A percentile compares a stretch with the other conserved stretches of the same genome.
Evolutionary conservation across 805 yeast genomes (phyloP).

Genomic region (Saccharomycodes ludwigii): DNA sequence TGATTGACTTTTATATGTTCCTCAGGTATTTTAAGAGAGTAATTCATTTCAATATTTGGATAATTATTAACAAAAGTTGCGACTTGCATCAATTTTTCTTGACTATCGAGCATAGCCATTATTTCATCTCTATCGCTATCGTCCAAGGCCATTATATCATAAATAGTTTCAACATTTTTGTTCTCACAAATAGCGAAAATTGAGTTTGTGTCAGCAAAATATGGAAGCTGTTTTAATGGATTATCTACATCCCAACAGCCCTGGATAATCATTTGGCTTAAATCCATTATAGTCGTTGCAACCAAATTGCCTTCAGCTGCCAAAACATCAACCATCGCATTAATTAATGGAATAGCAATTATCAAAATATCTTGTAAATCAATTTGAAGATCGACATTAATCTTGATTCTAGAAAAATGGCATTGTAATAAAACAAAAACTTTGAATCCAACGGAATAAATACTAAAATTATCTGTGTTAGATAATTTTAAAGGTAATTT

Average conservation of each 20-base stretch:
- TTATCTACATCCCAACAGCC: constrained; percentile 74
- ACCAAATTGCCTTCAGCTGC: constrained; percentile 72
- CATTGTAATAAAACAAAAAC: constrained; percentile 71
- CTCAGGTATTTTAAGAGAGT: constrained; percentile 32
- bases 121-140: constrained; percentile 60
- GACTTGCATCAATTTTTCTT: constrained; percentile 40
- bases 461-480: constrained; percentile 17
- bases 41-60: constrained; percentile 70
- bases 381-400: constrained; percentile 47
- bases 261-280: constrained; percentile 80
- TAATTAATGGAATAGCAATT: constrained; percentile 37
- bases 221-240: constrained; percentile 75
- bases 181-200: constrained; percentile 43
- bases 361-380: constrained; percentile 47
- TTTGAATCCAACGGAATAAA: constrained; percentile 48
- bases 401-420: constrained; percentile 52
- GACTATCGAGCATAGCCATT: constrained; percentile 36
- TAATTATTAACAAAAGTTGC: constrained; percentile 84
- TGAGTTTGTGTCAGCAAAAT: constrained; percentile 30
- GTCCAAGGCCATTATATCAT: constrained; percentile 63
- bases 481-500: constrained; percentile 50
- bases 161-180: constrained; percentile 53
- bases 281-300: constrained; percentile 74
- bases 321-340: constrained; percentile 62
- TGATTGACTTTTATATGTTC: constrained; percentile 35